Base-by-base conservation (phyloP, 495 filamentous ascomycete genomes). In the Apodospora peruviana region DNA sequence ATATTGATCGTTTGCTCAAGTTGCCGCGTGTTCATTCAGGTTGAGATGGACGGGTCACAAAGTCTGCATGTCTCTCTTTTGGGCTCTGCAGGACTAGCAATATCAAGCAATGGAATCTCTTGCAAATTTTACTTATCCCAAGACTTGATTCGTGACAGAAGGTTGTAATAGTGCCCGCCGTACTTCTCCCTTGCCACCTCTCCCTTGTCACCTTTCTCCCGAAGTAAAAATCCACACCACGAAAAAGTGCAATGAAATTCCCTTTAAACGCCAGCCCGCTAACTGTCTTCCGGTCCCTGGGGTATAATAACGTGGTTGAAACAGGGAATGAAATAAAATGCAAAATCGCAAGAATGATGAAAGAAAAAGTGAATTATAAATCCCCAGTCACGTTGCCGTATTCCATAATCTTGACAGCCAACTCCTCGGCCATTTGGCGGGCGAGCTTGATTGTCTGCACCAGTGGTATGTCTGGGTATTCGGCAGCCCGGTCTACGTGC, bases 401-500 rank as follows among this genome's bases (percentile, higher is more conserved):
- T 19, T 67, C 61, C 55, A 63, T 56, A 9, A 65, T 50, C 11
- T 38, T 52, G 0, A 63, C 22, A 10, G 57, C 64, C 3, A 58
- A 37, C 40, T 38, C 49, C 1, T 37, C 55, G 5, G 43, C 43
- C 19, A 47, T 55, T 22, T 75, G 67, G 69, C 69, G 76, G 16
- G 73, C 55, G 25, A 70, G 68, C 41, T 66, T 68, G 16, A 67
- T 69, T 50, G 83, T 69, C n/a, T 74, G 67, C 48, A 84, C 75
- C 5, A 85, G 57, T 2, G 85, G 83, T 2, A 87, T 80, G 25
- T 79, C 71, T 0, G 78, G 79, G 53, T 84, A 80, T 56, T 84
- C 82, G 45, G 76, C 82, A 44, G 76, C 21, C n/a, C 81, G 75
- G 27, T 81, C 82, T 25, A 82, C 64, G 66, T 90, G 83, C 32